phyloP scores from a whole-genome alignment of 306 rosid species.

The Corylus avellana region DNA sequence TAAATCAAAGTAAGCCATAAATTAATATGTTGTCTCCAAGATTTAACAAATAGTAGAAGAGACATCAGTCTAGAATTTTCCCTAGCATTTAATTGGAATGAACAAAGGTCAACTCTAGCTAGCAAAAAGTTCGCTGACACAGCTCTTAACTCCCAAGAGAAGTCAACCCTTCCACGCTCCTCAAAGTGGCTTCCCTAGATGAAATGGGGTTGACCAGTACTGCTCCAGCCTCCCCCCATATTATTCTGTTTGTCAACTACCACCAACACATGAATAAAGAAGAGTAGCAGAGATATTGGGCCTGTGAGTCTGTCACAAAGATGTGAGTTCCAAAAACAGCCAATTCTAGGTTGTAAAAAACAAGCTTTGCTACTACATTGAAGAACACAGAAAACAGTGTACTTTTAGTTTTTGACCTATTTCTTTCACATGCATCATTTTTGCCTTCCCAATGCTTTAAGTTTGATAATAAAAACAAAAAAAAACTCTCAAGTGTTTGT shows the following conservation, averaged over 20 bases:
- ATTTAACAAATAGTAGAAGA: neutral
- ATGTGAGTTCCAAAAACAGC: neutral
- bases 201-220: neutral
- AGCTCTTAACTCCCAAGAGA: slow-evolving; percentile 2
- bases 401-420: neutral
- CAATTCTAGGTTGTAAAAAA: neutral
- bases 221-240: neutral
- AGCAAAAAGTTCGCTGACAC: slow-evolving; percentile 5
- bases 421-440: neutral
- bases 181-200: neutral
- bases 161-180: neutral
- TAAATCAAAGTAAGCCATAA: neutral
- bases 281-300: neutral
- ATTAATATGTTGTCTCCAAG: neutral
- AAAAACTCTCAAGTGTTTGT: no score
- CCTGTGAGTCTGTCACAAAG: neutral
- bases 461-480: neutral
- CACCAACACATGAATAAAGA: slow-evolving; percentile 3
- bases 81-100: neutral
- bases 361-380: neutral
- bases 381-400: neutral
- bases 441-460: slow-evolving; percentile 2
- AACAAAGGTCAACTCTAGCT: slow-evolving; percentile 16
- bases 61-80: neutral
- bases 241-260: slow-evolving; percentile 19